Evolutionary conservation across 164 flowering plant species (phyloP), one percentile per base, ranked within the genome.

Genomic region (Aristolochia californica): DNA sequence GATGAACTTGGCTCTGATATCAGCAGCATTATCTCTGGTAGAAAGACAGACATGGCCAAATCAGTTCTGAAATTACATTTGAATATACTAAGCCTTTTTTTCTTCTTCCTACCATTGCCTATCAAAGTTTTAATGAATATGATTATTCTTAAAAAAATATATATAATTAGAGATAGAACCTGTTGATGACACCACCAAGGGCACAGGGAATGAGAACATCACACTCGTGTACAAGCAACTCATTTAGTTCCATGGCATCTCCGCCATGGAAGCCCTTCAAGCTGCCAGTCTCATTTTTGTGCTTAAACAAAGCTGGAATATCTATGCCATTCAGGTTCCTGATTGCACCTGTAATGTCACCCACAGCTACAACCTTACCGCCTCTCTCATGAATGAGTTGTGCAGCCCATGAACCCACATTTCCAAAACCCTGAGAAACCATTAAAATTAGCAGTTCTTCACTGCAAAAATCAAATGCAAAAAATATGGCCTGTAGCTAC

Each of bases 121-220:
- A 34, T 5, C 5, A 8, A 5, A 34, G 10, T 2, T 34, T 8
- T 3, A 34, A 12, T 34, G 40, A 34, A 34, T 12, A 34, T 8
- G 40, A 34, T 2, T 34, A n/a, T n/a, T n/a, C n/a, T n/a, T n/a
- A n/a, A n/a, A n/a, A n/a, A n/a, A n/a, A n/a, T n/a, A n/a, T n/a
- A n/a, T n/a, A 11, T 12, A 16, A 14, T 25, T 24, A 45, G 22
- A 38, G 40, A 23, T 54, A 27, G 64, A 67, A 87, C 91, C 77
- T 87, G 76, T 74, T 81, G 49, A 87, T 69, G 53, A 87, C 95
- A 55, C 89, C 95, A 40, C 95, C 91, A 21, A 87, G 65, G 28
- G 95, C 95, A 68, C 89, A 84, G 21, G 95, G 95, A 62, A 87
- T 73, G 52, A 87, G 89, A 45, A 87, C 87, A 71, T 87, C 95